Evolutionary conservation across 495 filamentous ascomycete species (phyloP).

Genomic region (Aspergillus saccharolyticus): DNA sequence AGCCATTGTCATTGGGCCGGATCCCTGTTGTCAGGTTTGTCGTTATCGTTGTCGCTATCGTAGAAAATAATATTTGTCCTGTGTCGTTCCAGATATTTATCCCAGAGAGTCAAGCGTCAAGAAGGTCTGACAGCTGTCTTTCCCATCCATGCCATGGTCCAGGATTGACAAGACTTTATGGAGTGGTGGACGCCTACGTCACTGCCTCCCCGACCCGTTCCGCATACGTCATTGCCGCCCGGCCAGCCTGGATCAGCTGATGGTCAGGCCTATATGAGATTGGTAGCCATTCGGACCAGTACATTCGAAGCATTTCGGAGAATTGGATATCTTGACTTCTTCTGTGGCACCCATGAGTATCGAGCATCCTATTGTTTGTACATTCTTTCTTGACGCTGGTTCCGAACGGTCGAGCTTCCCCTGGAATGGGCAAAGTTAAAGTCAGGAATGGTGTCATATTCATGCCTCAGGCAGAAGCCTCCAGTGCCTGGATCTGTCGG

Average conservation of each 20-base stretch:
- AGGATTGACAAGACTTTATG: background rate
- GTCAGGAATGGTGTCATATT: background rate
- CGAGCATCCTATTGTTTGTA: background rate
- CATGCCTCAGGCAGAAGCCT: background rate
- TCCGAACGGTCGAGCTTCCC: background rate
- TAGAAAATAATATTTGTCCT: background rate
- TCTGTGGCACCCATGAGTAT: background rate
- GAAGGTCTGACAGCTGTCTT: background rate
- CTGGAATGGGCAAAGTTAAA: background rate
- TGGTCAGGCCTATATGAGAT: background rate
- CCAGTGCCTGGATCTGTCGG: background rate
- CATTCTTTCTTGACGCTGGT: background rate
- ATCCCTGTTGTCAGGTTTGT: background rate
- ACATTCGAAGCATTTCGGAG: background rate
- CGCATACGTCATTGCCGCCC: background rate
- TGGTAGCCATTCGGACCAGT: background rate
- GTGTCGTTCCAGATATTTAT: no score
- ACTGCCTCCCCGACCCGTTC: background rate
- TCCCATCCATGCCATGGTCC: background rate
- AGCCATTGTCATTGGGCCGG: constrained; percentile 34
- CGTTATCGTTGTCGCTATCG: background rate
- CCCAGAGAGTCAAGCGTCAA: background rate
- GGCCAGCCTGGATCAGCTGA: background rate
- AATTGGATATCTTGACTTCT: background rate
- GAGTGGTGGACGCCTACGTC: background rate